Percentiles rank a stretch among this genome's conserved stretches.
phyloP scores from a whole-genome alignment of 306 rosid genomes.

The Oxytropis ochrocephala region DNA sequence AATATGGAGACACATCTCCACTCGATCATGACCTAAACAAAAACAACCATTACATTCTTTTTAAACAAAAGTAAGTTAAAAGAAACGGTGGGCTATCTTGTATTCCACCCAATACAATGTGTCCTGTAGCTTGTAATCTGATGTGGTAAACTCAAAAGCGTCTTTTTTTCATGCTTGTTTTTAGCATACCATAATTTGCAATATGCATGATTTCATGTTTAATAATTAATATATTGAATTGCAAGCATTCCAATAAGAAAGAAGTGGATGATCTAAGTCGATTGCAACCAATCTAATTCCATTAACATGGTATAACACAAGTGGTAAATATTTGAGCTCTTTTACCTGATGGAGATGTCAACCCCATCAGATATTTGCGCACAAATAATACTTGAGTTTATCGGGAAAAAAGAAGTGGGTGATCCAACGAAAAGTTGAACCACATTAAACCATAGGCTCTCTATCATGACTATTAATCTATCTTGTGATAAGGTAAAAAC shows the following conservation, averaged over 20 bases:
- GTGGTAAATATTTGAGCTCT: too few relatives aligned
- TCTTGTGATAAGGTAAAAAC: too few relatives aligned
- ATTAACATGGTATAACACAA: too few relatives aligned
- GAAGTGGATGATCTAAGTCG: not conserved
- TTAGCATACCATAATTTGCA: not conserved
- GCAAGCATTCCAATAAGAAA: not conserved
- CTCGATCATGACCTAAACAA: not conserved
- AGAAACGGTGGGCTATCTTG: not conserved
- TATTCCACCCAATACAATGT: conserved; percentile 17
- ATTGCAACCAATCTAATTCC: too few relatives aligned
- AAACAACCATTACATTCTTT: not conserved
- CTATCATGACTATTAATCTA: too few relatives aligned
- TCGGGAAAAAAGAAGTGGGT: too few relatives aligned
- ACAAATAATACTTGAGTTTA: too few relatives aligned
- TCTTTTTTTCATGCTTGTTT: not conserved
- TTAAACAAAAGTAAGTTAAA: not conserved
- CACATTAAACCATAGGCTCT: too few relatives aligned
- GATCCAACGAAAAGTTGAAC: too few relatives aligned
- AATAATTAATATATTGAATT: not conserved
- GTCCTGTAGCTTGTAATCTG: not conserved
- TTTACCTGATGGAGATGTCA: too few relatives aligned
- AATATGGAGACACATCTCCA: conserved; percentile 4
- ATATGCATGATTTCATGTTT: not conserved
- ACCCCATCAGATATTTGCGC: too few relatives aligned
- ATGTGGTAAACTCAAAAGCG: conserved; percentile 12